phyloP scores from a whole-genome alignment of 2,329 filamentous ascomycete species.

The Exophiala sideris region DNA sequence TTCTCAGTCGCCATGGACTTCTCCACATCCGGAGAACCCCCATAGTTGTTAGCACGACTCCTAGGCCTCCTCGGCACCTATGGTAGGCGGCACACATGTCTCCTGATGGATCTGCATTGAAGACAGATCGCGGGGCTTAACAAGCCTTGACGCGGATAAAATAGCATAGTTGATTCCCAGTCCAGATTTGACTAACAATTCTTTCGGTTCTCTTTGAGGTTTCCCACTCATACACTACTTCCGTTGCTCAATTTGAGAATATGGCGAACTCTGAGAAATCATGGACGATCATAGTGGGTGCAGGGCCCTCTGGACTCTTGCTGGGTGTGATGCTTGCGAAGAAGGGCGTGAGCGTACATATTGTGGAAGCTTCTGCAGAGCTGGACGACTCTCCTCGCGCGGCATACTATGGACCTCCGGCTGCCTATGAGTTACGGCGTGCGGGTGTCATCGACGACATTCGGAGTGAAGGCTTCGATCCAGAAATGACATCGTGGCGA shows the following conservation, averaged over 20 bases:
- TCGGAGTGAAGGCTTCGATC: conserved; percentile 42
- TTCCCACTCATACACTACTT: neutral
- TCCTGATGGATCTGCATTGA: neutral
- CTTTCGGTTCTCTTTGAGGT: neutral
- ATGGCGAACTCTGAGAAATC: conserved; percentile 15
- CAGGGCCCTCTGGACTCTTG: conserved; percentile 35
- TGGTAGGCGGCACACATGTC: neutral
- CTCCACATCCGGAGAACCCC: conserved; percentile 16
- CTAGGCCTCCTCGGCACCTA: neutral
- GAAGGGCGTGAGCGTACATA: conserved; percentile 32
- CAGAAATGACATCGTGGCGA: conserved; percentile 45
- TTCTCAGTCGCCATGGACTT: neutral
- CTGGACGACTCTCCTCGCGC: conserved; percentile 61
- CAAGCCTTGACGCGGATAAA: neutral
- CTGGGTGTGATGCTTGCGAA: conserved; percentile 34
- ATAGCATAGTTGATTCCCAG: neutral
- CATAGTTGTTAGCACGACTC: conserved; percentile 6
- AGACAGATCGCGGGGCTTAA: conserved; percentile 9
- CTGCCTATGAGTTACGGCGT: conserved; percentile 55
- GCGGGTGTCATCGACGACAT: conserved; percentile 58
- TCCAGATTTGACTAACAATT: neutral
- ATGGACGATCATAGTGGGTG: conserved; percentile 32
- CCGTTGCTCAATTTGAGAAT: neutral
- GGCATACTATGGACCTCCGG: conserved; percentile 60
- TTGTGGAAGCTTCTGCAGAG: conserved; percentile 53